phyloP scores from a whole-genome alignment of 129 eudicot species.

The Erigeron canadensis region DNA sequence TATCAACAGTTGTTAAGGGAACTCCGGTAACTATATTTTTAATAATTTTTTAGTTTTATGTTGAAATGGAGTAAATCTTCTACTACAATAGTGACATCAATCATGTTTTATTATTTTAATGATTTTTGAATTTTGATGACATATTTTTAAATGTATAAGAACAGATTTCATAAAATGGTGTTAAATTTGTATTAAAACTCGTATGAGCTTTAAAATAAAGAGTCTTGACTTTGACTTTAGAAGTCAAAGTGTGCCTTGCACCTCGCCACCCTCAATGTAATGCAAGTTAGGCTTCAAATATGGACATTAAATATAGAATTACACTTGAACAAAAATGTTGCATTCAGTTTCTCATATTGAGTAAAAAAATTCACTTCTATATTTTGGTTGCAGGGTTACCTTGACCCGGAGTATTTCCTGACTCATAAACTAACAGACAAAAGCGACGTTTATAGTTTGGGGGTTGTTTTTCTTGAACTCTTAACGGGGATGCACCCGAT shows the following conservation, averaged over 20 bases:
- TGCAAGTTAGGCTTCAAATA: neutral
- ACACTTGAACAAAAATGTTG: neutral
- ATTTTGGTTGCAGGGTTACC: conserved; percentile 70
- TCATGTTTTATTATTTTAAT: no score
- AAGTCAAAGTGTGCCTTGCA: conserved; percentile 4
- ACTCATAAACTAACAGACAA: conserved; percentile 91
- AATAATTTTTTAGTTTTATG: conserved; percentile 16
- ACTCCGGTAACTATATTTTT: conserved; percentile 63
- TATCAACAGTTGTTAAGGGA: conserved; percentile 91
- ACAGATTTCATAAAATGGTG: neutral
- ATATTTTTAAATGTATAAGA: neutral
- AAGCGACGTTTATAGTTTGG: conserved; percentile 92
- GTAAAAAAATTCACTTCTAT: neutral
- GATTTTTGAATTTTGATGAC: neutral
- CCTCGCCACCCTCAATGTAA: neutral
- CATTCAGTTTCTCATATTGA: neutral
- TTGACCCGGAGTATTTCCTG: conserved; percentile 89
- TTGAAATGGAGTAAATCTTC: conserved; percentile 23
- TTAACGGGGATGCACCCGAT: conserved; percentile 89
- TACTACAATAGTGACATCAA: neutral
- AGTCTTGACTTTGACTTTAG: conserved; percentile 17
- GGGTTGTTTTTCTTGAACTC: conserved; percentile 81
- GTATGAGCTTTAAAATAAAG: neutral
- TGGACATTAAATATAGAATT: neutral
- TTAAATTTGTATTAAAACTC: neutral